phyloP scores from a whole-genome alignment of 495 filamentous ascomycete genomes.

The Talaromyces liani region DNA sequence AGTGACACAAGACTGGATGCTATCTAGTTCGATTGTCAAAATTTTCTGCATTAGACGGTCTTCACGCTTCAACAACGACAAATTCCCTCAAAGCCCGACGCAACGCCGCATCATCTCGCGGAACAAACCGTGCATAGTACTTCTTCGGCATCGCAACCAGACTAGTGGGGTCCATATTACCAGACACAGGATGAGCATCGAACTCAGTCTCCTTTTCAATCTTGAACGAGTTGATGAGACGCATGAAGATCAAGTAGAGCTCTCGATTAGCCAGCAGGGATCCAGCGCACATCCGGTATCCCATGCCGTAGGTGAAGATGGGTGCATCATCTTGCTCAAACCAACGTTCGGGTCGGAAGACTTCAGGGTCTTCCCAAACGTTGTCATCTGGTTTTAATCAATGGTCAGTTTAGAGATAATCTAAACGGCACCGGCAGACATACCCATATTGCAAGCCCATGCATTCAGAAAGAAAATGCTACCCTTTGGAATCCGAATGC shows the following conservation, averaged over 20 bases:
- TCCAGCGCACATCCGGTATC: conserved; percentile 61
- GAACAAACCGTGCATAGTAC: conserved; percentile 50
- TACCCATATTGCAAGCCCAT: conserved; percentile 59
- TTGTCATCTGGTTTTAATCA: conserved; percentile 35
- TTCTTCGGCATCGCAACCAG: conserved; percentile 48
- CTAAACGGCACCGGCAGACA: conserved; percentile 3
- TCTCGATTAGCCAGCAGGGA: conserved; percentile 56
- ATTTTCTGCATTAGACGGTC: background rate
- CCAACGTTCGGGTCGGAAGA: conserved; percentile 56
- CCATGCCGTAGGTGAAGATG: conserved; percentile 54
- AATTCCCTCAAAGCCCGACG: background rate
- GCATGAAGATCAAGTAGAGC: conserved; percentile 58
- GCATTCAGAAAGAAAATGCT: conserved; percentile 59
- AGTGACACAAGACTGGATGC: no score
- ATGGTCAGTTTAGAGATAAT: background rate
- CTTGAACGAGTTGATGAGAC: conserved; percentile 50
- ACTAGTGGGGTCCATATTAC: conserved; percentile 50
- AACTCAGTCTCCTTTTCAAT: conserved; percentile 41
- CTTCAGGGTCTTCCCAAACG: conserved; percentile 50
- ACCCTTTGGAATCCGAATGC: conserved; percentile 46
- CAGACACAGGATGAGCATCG: conserved; percentile 47
- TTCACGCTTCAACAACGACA: background rate
- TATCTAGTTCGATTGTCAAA: background rate
- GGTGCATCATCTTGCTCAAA: conserved; percentile 55
- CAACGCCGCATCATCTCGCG: conserved; percentile 18